Evolutionary conservation across 805 yeast genomes (phyloP).

Genomic region (Candida koratica): DNA sequence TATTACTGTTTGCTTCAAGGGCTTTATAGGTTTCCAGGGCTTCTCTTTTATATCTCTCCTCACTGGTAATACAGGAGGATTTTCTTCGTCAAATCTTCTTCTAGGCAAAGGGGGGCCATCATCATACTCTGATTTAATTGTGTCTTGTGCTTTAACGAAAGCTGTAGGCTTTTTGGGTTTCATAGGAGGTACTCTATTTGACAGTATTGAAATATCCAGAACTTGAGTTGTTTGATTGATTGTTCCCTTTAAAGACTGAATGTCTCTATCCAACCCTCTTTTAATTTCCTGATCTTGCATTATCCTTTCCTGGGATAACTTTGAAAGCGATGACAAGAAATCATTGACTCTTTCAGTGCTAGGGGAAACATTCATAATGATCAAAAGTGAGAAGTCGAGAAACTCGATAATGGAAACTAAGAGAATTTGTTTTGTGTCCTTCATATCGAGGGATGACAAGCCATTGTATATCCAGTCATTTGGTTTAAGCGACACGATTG

Average conservation of each 20-base stretch:
- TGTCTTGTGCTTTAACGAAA: conserved; percentile 8
- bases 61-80: conserved; percentile 8
- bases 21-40: conserved; percentile 5
- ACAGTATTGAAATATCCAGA: no score
- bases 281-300: conserved; percentile 34
- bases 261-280: conserved; percentile 28
- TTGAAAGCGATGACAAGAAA: conserved; percentile 33
- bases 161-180: conserved; percentile 8
- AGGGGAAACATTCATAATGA: conserved; percentile 12
- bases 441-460: conserved; percentile 54
- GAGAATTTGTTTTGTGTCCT: conserved; percentile 48
- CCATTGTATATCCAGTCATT: conserved; percentile 61
- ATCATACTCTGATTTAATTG: conserved; percentile 4
- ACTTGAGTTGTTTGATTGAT: no score
- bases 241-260: conserved; percentile 18
- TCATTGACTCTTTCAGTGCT: conserved; percentile 32
- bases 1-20: background rate
- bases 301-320: conserved; percentile 32
- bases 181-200: conserved; percentile 7
- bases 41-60: conserved; percentile 1
- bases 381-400: conserved; percentile 1
- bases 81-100: conserved; percentile 4
- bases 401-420: conserved; percentile 12
- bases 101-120: conserved; percentile 7
- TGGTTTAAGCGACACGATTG: conserved; percentile 3